These are phyloP conservation scores for Monosporascus sp. DNA, from an alignment of 2,329 filamentous ascomycete genomes.

Conservation along the genomic window DNA sequence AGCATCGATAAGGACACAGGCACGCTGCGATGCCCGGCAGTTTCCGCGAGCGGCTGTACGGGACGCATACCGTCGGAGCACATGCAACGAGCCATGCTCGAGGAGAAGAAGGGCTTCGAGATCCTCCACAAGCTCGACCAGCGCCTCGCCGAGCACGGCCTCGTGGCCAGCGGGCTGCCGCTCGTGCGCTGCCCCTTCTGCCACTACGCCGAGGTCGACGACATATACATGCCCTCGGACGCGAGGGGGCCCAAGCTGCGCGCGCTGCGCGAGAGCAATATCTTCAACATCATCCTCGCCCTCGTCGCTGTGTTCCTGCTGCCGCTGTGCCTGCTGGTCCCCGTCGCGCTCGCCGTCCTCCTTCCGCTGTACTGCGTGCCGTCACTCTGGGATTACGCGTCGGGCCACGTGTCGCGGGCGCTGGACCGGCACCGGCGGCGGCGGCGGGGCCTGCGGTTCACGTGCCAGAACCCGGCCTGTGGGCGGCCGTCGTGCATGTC, in stretches of 20 bases:
- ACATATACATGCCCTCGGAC: conserved; percentile 57
- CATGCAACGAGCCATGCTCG: conserved; percentile 65
- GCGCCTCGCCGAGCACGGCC: conserved; percentile 68
- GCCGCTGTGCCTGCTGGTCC: conserved; percentile 51
- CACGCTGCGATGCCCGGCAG: conserved; percentile 78
- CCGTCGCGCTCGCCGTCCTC: conserved; percentile 42
- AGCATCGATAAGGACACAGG: conserved; percentile 68
- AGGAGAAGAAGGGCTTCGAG: conserved; percentile 64
- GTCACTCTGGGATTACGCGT: conserved; percentile 35
- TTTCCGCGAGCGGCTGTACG: conserved; percentile 62
- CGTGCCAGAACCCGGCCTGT: conserved; percentile 67
- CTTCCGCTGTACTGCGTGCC: conserved; percentile 37
- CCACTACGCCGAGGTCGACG: conserved; percentile 82
- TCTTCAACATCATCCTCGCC: conserved; percentile 35
- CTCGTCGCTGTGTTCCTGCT: conserved; percentile 27
- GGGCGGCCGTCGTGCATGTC: conserved; percentile 68
- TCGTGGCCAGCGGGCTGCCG: conserved; percentile 67
- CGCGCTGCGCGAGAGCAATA: conserved; percentile 46
- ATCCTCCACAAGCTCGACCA: conserved; percentile 72
- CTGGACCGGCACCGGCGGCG: conserved; percentile 63
- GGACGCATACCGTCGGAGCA: conserved; percentile 68
- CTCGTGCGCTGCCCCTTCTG: conserved; percentile 87
- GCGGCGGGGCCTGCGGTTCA: conserved; percentile 69
- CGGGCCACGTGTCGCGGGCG: conserved; percentile 50
- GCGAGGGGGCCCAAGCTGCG: conserved; percentile 53